Evolutionary conservation across 2,329 filamentous ascomycete species (phyloP).

Genomic region (Fusarium mexicanum): DNA sequence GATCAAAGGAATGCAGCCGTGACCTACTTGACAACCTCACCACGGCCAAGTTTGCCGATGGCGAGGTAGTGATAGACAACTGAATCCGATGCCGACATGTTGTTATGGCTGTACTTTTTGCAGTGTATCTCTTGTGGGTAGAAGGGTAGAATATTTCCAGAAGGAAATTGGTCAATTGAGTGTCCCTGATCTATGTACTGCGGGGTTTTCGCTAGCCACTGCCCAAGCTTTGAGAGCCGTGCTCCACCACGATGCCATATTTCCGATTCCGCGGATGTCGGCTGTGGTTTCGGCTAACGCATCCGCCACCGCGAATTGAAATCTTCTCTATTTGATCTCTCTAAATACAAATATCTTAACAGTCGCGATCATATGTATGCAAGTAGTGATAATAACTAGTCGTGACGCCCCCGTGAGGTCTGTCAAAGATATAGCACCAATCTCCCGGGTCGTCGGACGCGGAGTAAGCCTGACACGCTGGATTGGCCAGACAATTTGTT

Average conservation of each 20-base stretch:
- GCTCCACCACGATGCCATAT: background rate
- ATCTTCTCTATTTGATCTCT: rapidly evolving
- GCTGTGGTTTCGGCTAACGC: background rate
- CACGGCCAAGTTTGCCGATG: conserved; percentile 17
- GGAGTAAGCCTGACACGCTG: background rate
- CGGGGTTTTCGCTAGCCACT: background rate
- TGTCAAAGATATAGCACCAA: background rate
- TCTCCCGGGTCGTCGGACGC: background rate
- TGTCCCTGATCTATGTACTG: background rate
- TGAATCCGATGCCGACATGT: background rate
- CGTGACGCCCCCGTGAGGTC: background rate
- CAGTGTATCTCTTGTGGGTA: rapidly evolving
- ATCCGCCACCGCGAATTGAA: background rate
- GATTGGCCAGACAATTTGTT: background rate
- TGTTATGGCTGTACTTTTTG: background rate
- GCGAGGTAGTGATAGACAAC: conserved; percentile 19
- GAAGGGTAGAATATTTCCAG: background rate
- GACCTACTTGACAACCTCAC: conserved; percentile 13
- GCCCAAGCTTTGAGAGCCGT: background rate
- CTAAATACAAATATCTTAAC: rapidly evolving
- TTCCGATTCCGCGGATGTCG: background rate
- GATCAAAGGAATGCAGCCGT: rapidly evolving
- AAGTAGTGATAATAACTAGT: background rate
- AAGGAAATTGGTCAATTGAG: background rate
- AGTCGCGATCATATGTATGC: background rate